phyloP scores from a whole-genome alignment of 139 green algal genomes.

The Parachlorella kessleri region DNA sequence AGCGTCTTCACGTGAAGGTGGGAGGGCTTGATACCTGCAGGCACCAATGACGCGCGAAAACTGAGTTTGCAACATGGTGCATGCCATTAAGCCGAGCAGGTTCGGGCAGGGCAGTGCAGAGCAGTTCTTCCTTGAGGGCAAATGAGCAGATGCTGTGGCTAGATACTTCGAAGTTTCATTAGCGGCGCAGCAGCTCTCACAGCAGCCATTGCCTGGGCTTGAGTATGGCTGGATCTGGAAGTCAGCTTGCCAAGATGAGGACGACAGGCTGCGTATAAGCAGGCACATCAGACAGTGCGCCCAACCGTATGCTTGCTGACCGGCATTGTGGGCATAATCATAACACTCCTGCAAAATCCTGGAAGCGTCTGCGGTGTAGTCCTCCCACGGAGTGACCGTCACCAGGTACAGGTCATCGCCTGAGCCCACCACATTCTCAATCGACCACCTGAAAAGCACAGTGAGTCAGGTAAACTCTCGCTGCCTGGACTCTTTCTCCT shows the following conservation, averaged over 20 bases:
- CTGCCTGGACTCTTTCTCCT: background rate
- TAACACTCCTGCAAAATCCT: background rate
- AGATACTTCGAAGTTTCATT: background rate
- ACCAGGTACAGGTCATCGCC: constrained; percentile 3
- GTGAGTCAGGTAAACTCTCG: background rate
- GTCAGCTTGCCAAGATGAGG: too few relatives aligned
- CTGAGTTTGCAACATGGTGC: background rate
- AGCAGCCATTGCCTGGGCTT: too few relatives aligned
- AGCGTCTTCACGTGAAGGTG: background rate
- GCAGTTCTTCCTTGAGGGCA: too few relatives aligned
- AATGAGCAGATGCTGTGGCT: background rate
- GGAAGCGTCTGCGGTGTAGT: background rate
- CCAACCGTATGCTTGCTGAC: too few relatives aligned
- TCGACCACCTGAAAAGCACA: background rate
- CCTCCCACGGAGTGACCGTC: background rate
- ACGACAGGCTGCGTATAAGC: too few relatives aligned
- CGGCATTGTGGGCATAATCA: background rate
- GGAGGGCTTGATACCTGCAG: background rate
- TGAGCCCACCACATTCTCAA: background rate
- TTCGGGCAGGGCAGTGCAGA: background rate
- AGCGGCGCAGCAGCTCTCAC: background rate
- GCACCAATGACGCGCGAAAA: background rate
- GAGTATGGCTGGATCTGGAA: too few relatives aligned
- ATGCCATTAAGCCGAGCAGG: too few relatives aligned
- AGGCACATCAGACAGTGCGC: too few relatives aligned